Percentiles rank a stretch among this genome's conserved stretches.
Conservation (phyloP, 768 basidiomycete species). For the Boletales sp. region DNA sequence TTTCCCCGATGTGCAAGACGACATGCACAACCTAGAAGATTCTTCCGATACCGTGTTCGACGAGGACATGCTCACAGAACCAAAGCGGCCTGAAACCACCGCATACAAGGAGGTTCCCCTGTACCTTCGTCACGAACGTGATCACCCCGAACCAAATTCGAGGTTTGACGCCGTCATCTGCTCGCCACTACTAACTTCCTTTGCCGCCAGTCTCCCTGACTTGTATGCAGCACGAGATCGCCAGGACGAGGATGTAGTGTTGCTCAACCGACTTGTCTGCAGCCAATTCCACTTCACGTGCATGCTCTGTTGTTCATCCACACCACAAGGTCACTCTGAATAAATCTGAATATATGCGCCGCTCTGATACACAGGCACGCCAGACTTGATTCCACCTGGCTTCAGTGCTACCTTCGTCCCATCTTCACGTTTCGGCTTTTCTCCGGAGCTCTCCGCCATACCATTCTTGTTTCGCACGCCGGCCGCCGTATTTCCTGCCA, state of each 20-base stretch:
- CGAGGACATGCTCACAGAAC: not conserved
- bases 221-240: not conserved
- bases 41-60: constrained; percentile 25
- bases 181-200: constrained; percentile 9
- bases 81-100: not conserved
- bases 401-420: not conserved
- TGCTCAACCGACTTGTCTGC: constrained; percentile 9
- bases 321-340: constrained; percentile 15
- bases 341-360: constrained; percentile 15
- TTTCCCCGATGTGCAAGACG: not conserved
- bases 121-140: not conserved
- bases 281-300: constrained; percentile 19
- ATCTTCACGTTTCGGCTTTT: constrained; percentile 10
- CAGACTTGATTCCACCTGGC: constrained; percentile 5
- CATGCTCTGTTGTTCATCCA: constrained; percentile 22
- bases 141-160: not conserved
- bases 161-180: constrained; percentile 15
- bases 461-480: constrained; percentile 29
- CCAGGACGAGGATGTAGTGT: not conserved
- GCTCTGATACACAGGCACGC: constrained; percentile 14
- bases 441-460: constrained; percentile 27
- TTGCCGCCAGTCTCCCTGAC: constrained; percentile 6
- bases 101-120: constrained; percentile 16
- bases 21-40: constrained; percentile 8
- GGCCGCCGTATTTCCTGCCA: not conserved